phyloP scores from a whole-genome alignment of 257 asterid species.

The Solanum phureja region DNA sequence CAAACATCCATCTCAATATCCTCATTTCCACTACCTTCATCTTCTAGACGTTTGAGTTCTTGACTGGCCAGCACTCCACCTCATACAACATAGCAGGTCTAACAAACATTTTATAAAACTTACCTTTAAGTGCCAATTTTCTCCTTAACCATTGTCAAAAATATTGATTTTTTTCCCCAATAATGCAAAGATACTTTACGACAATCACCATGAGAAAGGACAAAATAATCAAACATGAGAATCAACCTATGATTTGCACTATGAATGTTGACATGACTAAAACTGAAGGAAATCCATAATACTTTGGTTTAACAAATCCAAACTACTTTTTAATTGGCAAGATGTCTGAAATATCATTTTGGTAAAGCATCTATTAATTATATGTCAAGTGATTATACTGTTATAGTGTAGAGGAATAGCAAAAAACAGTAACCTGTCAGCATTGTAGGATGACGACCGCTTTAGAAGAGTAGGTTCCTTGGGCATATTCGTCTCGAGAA shows the following conservation, averaged over 20 bases:
- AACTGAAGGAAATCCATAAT: background rate
- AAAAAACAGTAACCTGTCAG: constrained; percentile 48
- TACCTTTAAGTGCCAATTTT: background rate
- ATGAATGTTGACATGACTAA: background rate
- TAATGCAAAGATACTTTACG: background rate
- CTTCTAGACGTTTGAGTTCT: background rate
- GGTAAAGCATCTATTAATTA: background rate
- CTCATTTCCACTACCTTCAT: background rate
- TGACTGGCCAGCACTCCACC: background rate
- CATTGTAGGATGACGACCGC: constrained; percentile 76
- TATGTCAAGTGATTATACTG: background rate
- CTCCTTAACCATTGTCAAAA: background rate
- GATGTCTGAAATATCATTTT: background rate
- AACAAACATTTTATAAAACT: background rate
- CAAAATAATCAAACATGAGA: background rate
- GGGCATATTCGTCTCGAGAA: constrained; percentile 57
- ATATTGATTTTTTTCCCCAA: background rate
- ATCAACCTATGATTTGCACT: background rate
- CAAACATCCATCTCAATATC: background rate
- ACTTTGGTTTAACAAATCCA: background rate
- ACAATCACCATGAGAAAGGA: background rate
- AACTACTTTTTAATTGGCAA: background rate
- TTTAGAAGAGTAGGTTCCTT: constrained; percentile 56
- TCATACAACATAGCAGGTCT: background rate
- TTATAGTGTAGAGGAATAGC: background rate